Evolutionary conservation across 2,329 filamentous ascomycete genomes (phyloP).

Genomic region (Aureobasidium leucospermi): DNA sequence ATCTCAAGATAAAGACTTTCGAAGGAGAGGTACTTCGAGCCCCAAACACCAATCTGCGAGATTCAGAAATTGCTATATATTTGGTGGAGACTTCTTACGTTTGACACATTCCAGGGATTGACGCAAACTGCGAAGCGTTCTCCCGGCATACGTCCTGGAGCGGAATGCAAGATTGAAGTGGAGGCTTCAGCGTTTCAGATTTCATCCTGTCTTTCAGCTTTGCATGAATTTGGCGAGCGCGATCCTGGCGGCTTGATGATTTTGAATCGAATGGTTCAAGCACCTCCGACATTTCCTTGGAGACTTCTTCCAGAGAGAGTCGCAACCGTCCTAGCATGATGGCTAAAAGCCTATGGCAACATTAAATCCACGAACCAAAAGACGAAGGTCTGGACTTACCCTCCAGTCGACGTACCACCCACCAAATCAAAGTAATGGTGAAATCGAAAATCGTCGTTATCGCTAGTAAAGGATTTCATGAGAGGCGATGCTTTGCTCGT

Average conservation of each 20-base stretch:
- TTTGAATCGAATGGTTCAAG: neutral
- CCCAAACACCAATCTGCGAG: neutral
- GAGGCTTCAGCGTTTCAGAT: neutral
- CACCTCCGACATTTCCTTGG: no score
- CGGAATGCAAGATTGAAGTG: neutral
- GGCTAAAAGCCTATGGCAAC: no score
- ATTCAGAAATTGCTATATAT: neutral
- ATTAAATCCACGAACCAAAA: no score
- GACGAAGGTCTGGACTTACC: no score
- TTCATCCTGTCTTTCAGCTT: neutral
- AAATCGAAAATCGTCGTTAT: no score
- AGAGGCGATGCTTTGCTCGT: no score
- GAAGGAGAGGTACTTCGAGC: neutral
- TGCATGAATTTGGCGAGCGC: neutral
- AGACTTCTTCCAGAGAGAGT: no score
- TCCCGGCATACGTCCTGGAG: neutral
- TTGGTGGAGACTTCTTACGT: neutral
- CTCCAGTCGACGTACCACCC: no score
- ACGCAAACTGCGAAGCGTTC: neutral
- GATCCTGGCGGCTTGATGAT: neutral
- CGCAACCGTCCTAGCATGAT: no score
- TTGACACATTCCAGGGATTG: neutral
- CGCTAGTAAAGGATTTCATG: no score
- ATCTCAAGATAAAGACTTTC: neutral
- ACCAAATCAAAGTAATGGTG: no score